phyloP scores from a whole-genome alignment of 208 protist genomes.

The Trypanosomatidae sp. region DNA sequence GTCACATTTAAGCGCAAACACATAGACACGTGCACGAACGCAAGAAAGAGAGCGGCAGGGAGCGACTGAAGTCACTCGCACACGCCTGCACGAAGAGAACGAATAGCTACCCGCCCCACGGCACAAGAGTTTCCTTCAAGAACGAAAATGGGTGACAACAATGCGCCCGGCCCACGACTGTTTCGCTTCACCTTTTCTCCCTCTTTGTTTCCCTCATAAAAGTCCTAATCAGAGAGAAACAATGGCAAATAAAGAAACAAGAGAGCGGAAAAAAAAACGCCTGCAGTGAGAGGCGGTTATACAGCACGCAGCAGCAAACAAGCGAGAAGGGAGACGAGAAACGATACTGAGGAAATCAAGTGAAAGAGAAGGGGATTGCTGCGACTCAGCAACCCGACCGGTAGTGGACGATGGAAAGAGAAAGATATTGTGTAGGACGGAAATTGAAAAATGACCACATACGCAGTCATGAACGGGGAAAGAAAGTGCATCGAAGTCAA shows the following conservation, averaged over 20 bases:
- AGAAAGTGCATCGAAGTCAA: background rate
- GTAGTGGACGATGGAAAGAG: background rate
- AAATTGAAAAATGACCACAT: background rate
- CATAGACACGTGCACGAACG: background rate
- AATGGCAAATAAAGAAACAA: background rate
- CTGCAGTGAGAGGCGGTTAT: background rate
- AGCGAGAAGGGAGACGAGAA: background rate
- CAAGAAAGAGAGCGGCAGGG: background rate
- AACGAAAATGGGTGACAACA: background rate
- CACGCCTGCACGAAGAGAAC: background rate
- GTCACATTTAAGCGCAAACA: background rate
- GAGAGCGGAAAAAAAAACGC: background rate
- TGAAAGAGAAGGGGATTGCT: background rate
- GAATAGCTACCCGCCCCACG: background rate
- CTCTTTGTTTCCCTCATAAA: background rate
- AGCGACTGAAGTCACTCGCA: slow-evolving; percentile 1
- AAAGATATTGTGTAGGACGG: background rate
- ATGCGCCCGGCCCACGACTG: background rate
- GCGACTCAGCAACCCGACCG: background rate
- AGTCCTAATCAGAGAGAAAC: background rate
- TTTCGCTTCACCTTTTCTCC: background rate
- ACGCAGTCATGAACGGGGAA: background rate
- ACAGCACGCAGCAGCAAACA: background rate
- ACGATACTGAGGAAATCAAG: background rate
- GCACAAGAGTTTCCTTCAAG: background rate